Base-by-base conservation (phyloP, 108 stramenopile genomes). In the Asterionellopsis glacialis region DNA sequence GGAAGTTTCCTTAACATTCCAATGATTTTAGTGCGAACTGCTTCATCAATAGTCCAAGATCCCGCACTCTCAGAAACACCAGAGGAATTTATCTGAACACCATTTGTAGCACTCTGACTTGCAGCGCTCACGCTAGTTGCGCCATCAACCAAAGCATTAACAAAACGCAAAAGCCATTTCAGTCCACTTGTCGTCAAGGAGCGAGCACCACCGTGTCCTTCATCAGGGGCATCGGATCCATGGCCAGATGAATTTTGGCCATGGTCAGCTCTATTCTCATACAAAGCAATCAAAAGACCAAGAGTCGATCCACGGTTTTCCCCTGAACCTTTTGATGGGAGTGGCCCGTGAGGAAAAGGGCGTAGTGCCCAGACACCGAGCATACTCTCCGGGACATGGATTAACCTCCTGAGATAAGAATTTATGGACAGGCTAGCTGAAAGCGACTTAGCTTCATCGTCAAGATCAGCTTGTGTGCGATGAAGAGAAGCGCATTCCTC, bases 151-250 rank as follows among this genome's bases (percentile, higher is more conserved):
- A 94, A 78, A n/a, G 85, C 75, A 63, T 81, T 63, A 11, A 94
- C 80, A 74, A 89, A 87, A 7, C 93, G 74, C 41, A 94, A 67
- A 4, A 91, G 73, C 90, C 89, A 94, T 50, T 87, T 91, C 57
- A 94, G 62, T 22, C 93, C 93, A 62, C 82, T 84, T 22, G 80
- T 72, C 10, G 85, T 76, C 12, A 94, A 68, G 28, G 75, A 58
- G 18, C 90, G 68, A 11, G 93, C 89, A 18, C 93, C 93, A 23
- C 90, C 89, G 57, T 94, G 87, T 43, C 77, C 87, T n/a, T 82
- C 83, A 51, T 80, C 74, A 12, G 67, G 72, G 13, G 51, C 65
- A 33, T 82, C 65, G 19, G 67, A 62, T 23, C 53, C 49, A 25
- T 68, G 57, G 11, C 70, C 76, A 44, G 56, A 53, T 45, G 70